Percentiles rank a stretch among this genome's conserved stretches.
These are phyloP conservation scores for Thalia dealbata DNA, from an alignment of 176 grass and related monocot species.

Conservation along the genomic window DNA sequence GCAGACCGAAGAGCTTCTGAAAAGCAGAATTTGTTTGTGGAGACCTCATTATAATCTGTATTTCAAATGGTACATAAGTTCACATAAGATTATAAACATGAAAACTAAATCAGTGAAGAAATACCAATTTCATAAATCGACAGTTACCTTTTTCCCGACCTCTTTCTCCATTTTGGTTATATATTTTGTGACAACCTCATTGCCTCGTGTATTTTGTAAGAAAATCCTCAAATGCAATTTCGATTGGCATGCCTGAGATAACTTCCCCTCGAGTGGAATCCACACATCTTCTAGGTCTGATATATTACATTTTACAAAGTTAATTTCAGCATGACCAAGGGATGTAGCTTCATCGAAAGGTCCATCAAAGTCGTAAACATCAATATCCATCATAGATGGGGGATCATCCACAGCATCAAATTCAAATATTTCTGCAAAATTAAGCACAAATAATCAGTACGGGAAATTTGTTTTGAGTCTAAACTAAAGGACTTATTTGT, in stretches of 20 bases:
- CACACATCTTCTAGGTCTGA: constrained; percentile 66
- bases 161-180: constrained; percentile 88
- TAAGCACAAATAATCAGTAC: constrained; percentile 11
- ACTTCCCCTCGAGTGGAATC: constrained; percentile 73
- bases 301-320: constrained; percentile 87
- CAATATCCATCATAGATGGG: constrained; percentile 75
- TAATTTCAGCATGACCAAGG: constrained; percentile 87
- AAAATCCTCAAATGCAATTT: constrained; percentile 84
- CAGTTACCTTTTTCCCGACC: constrained; percentile 79
- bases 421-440: constrained; percentile 84
- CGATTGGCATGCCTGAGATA: constrained; percentile 89
- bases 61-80: constrained; percentile 7
- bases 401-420: constrained; percentile 95
- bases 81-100: constrained; percentile 18
- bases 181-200: constrained; percentile 61
- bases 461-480: neutral
- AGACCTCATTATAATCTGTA: constrained; percentile 86
- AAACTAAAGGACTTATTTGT: neutral
- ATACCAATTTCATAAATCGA: neutral
- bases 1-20: constrained; percentile 84
- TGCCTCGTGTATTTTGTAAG: constrained; percentile 71
- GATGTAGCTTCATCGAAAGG: constrained; percentile 75
- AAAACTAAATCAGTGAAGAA: constrained; percentile 1
- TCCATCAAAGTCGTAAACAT: constrained; percentile 95
- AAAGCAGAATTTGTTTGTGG: constrained; percentile 80